Base-by-base conservation (phyloP, 2,329 filamentous ascomycete species). In the Phialophora tarda region DNA sequence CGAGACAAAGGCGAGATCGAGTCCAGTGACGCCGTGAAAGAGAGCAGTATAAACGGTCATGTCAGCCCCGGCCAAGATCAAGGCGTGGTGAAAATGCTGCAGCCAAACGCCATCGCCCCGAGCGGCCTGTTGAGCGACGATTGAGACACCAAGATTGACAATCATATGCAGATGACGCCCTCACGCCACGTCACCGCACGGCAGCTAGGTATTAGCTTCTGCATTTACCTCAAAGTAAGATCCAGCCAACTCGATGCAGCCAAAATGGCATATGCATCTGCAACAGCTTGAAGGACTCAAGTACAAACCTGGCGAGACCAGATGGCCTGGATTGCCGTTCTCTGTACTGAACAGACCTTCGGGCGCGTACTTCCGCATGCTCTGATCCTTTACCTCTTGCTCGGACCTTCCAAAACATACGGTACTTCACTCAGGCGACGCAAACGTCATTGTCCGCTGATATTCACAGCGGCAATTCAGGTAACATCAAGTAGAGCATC, bases 41-140 rank as follows among this genome's bases (percentile, higher is more conserved):
- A 26, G 11, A 63, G 57, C 12, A 57, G 67, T 48, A 34, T 69
- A 41, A 69, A 69, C 41, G 69, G 69, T n/a, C 54, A 64, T 57
- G 59, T 41, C 26, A 51, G 66, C 24, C 69, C 69, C 11, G 71
- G 69, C n/a, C 48, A 23, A 23, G 24, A 51, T 28, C 62, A 70
- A 47, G 71, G 71, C 0, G 62, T 73, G 26, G 66, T 72, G 38
- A 71, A 68, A 61, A 72, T 73, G 41, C 59, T 72, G 17, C 70
- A 73, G 54, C 71, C 72, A 4, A 71, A 70, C 50, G 71, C 71
- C n/a, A 59, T 73, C 6, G 69, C 72, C 3, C 68, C 71, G 23
- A 71, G 66, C 38, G 71, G 69, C 0, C 56, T 73, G 54, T 53
- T 73, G 24, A 64, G 63, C 23, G 67, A 68, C 38, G 69, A 72